Base-by-base conservation (phyloP, 345 rosid species). In the Sisymbrium altissimum region DNA sequence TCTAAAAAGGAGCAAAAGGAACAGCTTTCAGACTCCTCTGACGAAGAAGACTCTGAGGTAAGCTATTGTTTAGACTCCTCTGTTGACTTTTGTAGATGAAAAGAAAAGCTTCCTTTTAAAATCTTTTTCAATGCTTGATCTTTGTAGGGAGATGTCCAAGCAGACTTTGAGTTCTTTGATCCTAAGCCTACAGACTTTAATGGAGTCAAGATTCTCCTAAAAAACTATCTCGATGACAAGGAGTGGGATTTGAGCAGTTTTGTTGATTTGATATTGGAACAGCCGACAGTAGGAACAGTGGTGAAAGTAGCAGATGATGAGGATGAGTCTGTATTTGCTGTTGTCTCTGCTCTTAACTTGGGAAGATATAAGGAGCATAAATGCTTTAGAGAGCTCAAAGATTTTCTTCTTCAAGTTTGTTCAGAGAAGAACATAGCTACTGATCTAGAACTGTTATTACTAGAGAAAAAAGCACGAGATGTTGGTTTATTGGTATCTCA, bases 161-260 rank as follows among this genome's bases (percentile, higher is more conserved):
- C 93, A 10, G 99, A 95, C 77, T 92, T 95, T 73, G 93, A 83
- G 19, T 95, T 95, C 83, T 87, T 88, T 79, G 99, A 92, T 82
- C 97, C 96, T 0, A 95, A 92, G 83, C 69, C 83, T 1, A 80
- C 83, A 8, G 97, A 95, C 54, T 95, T 90, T 59, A 89, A 90
- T 10, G 96, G 97, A 9, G 92, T 87, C 67, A 92, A 87, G 86
- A 78, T 80, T 5, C 80, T 92, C 67, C 72, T 92, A 43, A 92
- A 81, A 43, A 78, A 81, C 69, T 92, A 85, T 80, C 92, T 90
- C 29, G 97, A 85, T 80, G 81, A 86, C 41, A 70, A 75, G 74
- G 80, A 86, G 66, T 95, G 99, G 99, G 93, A 90, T 80, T 84
- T 92, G 85, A 92, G 90, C 71, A 89, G 91, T 33, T 95, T 92